These are phyloP conservation scores for Russula ochroleuca DNA, from an alignment of 768 basidiomycete species.

Conservation along the genomic window DNA sequence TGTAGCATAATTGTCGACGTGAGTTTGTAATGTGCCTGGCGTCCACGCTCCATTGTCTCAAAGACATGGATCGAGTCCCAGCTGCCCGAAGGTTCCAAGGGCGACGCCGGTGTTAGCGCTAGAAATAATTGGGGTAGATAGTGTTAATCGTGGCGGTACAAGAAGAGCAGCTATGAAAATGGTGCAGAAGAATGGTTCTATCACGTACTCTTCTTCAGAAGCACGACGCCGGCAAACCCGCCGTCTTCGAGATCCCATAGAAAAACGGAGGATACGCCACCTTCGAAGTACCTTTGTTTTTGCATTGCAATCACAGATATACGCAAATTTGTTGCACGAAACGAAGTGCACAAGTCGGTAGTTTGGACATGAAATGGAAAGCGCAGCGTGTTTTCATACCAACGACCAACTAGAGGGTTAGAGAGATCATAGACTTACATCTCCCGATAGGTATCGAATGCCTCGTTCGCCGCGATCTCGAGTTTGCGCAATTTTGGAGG, in stretches of 20 bases:
- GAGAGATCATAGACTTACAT: conserved; percentile 49
- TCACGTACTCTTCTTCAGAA: conserved; percentile 85
- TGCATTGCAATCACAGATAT: conserved; percentile 7
- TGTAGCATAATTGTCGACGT: conserved; percentile 98
- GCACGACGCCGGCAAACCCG: conserved; percentile 92
- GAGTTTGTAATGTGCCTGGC: conserved; percentile 93
- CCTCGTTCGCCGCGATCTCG: conserved; percentile 91
- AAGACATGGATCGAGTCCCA: conserved; percentile 99
- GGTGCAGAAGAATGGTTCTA: not conserved
- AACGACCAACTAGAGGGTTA: not conserved
- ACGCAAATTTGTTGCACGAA: not conserved
- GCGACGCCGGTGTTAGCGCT: conserved; percentile 58
- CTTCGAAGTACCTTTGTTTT: conserved; percentile 81
- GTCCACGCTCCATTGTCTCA: conserved; percentile 85
- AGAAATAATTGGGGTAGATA: not conserved
- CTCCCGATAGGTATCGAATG: conserved; percentile 96
- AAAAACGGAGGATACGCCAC: conserved; percentile 95
- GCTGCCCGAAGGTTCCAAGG: conserved; percentile 69
- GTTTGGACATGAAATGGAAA: not conserved
- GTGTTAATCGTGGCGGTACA: not conserved
- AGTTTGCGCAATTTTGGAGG: conserved; percentile 81
- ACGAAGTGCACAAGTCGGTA: not conserved
- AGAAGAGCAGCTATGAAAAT: not conserved
- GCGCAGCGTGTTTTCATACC: conserved; percentile 1
- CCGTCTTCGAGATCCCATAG: conserved; percentile 98